Conservation (phyloP, 2,329 filamentous ascomycete genomes). For the Karstenula rhodostoma region DNA sequence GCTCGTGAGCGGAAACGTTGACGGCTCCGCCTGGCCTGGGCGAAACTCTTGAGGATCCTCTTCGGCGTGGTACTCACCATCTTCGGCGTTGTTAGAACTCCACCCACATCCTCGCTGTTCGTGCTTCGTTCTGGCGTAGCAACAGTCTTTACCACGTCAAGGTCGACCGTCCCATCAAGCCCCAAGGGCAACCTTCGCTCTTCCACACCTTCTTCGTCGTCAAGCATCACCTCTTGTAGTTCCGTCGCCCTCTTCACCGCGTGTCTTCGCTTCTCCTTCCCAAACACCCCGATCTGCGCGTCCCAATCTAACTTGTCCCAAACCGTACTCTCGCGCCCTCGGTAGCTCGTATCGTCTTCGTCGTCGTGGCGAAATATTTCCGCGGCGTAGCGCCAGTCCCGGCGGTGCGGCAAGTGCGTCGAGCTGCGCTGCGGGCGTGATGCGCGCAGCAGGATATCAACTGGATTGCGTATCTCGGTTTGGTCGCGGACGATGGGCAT, state of each 20-base stretch:
- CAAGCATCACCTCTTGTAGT: neutral
- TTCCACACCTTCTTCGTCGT: neutral
- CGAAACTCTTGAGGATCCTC: neutral
- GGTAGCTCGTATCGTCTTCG: slow-evolving; percentile 13
- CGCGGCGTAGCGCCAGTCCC: slow-evolving; percentile 29
- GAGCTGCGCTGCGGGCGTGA: slow-evolving; percentile 28
- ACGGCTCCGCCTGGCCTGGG: neutral
- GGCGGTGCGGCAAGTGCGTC: slow-evolving; percentile 19
- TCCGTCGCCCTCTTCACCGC: neutral
- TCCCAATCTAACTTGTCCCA: slow-evolving; percentile 27
- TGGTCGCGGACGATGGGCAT: neutral
- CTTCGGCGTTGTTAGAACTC: neutral
- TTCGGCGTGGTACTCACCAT: neutral
- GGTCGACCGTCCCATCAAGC: neutral
- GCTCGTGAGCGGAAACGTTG: neutral
- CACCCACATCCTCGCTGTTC: slow-evolving; percentile 4
- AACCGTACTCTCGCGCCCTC: slow-evolving; percentile 14
- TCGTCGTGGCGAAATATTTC: slow-evolving; percentile 26
- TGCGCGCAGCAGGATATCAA: slow-evolving; percentile 25
- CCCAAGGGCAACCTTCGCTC: neutral
- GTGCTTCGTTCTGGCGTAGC: neutral
- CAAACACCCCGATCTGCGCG: slow-evolving; percentile 1
- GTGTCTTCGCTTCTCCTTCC: neutral
- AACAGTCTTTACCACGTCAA: neutral
- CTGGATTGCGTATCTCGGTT: neutral